These are phyloP conservation scores for Aspergillus indologenus DNA, from an alignment of 495 filamentous ascomycete species.

Conservation along the genomic window DNA sequence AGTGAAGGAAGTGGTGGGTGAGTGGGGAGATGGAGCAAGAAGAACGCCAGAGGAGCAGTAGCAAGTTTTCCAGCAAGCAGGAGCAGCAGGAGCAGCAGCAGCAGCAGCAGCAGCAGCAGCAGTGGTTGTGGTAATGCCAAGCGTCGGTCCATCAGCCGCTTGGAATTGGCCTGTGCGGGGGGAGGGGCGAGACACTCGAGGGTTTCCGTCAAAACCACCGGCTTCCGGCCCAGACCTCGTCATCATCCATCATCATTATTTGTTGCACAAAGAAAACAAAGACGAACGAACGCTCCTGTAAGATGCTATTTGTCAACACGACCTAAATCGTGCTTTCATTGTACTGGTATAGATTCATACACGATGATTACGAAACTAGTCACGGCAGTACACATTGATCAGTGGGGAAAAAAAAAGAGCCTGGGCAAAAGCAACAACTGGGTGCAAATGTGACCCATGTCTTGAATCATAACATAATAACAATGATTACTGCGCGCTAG, in stretches of 20 bases:
- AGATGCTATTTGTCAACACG: neutral
- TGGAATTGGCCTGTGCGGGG: conserved; percentile 15
- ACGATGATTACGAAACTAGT: neutral
- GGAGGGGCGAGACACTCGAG: conserved; percentile 14
- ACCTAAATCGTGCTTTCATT: neutral
- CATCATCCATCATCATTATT: neutral
- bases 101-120: conserved; percentile 12
- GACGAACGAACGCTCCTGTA: neutral
- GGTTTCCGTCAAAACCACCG: too few species aligned
- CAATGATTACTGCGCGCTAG: conserved; percentile 1
- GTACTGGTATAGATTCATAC: neutral
- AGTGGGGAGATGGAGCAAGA: conserved; percentile 11
- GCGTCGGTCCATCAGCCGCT: conserved; percentile 4
- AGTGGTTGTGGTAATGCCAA: neutral
- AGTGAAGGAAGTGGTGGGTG: conserved; percentile 5
- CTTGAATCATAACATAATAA: neutral
- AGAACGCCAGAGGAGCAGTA: conserved; percentile 1
- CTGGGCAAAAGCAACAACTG: neutral
- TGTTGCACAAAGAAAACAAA: neutral
- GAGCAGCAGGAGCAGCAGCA: neutral
- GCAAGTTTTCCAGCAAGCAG: conserved; percentile 1
- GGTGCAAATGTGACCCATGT: neutral
- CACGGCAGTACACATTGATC: neutral
- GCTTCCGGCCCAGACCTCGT: conserved; percentile 11
- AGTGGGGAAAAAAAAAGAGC: neutral